A percentile compares a stretch with the other conserved stretches of the same genome.
Conservation (phyloP, 192 early-diverging fungal species). For the Mortierella antarctica region DNA sequence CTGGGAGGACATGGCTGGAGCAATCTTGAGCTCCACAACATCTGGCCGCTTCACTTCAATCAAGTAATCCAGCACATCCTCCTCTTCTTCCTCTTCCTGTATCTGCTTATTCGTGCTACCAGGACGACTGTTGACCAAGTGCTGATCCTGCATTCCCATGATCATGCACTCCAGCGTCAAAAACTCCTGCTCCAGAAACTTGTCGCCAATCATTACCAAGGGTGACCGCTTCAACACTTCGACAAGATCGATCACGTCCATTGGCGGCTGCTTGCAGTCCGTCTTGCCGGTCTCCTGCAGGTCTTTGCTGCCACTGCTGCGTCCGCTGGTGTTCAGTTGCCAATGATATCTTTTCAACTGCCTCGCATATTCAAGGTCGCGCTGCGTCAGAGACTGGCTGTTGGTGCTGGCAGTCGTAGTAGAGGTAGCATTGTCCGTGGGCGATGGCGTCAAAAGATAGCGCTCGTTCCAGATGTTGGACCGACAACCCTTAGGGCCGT, state of each 20-base stretch:
- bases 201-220: constrained; percentile 45
- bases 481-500: constrained; percentile 29
- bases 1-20: neutral
- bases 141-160: constrained; percentile 28
- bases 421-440: neutral
- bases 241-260: constrained; percentile 34
- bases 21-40: constrained; percentile 25
- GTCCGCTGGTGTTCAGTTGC: neutral
- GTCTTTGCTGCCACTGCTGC: neutral
- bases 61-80: constrained; percentile 17
- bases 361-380: constrained; percentile 17
- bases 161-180: constrained; percentile 39
- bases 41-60: constrained; percentile 35
- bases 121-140: neutral
- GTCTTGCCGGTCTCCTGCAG: neutral
- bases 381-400: neutral
- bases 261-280: constrained; percentile 20
- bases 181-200: constrained; percentile 45
- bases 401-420: neutral
- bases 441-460: constrained; percentile 34
- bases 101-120: neutral
- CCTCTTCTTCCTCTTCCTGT: neutral
- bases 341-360: constrained; percentile 12
- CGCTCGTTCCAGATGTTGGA: constrained; percentile 50
- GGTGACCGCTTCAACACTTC: constrained; percentile 46